Base-by-base conservation (phyloP, 2,329 filamentous ascomycete genomes). In the Botrytis elliptica region DNA sequence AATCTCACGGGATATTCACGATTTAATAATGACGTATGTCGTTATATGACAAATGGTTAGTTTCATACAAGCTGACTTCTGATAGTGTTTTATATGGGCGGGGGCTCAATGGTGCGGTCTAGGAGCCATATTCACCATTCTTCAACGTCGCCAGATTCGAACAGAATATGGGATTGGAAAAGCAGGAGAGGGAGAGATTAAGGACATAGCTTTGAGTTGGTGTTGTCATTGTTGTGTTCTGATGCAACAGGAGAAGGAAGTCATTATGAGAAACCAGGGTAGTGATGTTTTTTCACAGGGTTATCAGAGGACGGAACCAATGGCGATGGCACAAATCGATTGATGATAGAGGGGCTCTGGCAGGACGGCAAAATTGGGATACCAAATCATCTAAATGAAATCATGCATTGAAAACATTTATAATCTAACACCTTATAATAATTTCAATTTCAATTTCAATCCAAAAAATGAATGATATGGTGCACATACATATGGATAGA, bases 171-270 rank as follows among this genome's bases (percentile, higher is more conserved):
- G 66, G 40, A 77, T 80, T 76, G 78, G 79, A 18, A 84, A 82
- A 16, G 42, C 79, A 16, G 84, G 82, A 14, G 63, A 72, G 10
- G 82, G 81, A 62, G 77, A 81, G 1, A 78, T 83, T 7, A 75
- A 80, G 2, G 81, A 80, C 44, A 84, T 82, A 72, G 79, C 83
- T n/a, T 78, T 80, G 44, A 81, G 81, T 40, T 80, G 78, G 57
- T 84, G 81, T 75, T 80, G 79, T 71, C 70, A 70, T n/a, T 80
- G 78, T 72, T 80, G 79, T 70, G 67, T 76, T 4, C 44, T 80
- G 10, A 78, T 80, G 16, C 78, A 79, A 52, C 75, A 77, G 12
- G 78, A 80, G 75, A 79, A 79, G 70, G 79, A 80, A 44, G 75
- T 79, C 38, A 73, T 77, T 38, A 72, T 52, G 14, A 74, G 75